These are phyloP conservation scores for Ophiostoma fasciatum DNA, from an alignment of 2,329 filamentous ascomycete species.

Conservation along the genomic window DNA sequence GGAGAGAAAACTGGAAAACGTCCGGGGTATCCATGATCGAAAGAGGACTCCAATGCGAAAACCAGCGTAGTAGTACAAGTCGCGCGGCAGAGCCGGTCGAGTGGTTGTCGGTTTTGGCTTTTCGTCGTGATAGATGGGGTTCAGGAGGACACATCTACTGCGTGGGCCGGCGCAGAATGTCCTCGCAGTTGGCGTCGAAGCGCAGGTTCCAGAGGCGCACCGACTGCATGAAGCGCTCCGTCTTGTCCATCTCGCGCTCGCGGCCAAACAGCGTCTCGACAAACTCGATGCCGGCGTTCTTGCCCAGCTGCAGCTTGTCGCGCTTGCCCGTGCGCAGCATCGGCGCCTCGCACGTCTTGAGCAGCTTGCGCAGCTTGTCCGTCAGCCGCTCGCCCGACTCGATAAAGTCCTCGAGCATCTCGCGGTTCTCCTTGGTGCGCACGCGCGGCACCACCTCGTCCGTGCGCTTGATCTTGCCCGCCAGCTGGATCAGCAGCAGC, in stretches of 20 bases:
- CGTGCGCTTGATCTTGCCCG: conserved; percentile 83
- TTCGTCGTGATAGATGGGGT: not conserved
- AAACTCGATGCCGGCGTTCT: conserved; percentile 86
- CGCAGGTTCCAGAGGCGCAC: conserved; percentile 82
- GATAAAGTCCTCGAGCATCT: conserved; percentile 82
- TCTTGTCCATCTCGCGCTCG: conserved; percentile 77
- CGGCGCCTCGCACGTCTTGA: conserved; percentile 83
- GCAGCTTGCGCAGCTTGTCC: conserved; percentile 67
- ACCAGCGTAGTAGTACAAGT: conserved; percentile 9
- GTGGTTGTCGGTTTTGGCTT: conserved; percentile 2
- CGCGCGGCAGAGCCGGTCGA: not conserved
- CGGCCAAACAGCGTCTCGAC: conserved; percentile 91
- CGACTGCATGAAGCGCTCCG: conserved; percentile 82
- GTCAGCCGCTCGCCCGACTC: conserved; percentile 77
- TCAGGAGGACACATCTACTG: conserved; percentile 24
- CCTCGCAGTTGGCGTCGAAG: conserved; percentile 91
- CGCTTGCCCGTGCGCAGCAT: conserved; percentile 84
- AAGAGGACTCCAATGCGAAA: conserved; percentile 5
- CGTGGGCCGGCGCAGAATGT: conserved; percentile 55
- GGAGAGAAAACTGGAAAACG: conserved; percentile 5
- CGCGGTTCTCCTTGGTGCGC: conserved; percentile 54
- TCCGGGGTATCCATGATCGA: conserved; percentile 4
- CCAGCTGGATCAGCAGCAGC: conserved; percentile 85
- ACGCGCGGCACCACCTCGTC: conserved; percentile 65
- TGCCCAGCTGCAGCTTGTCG: conserved; percentile 64